Base-by-base conservation (phyloP, 371 early-diverging fungal species). In the Mortierella polycephala region DNA sequence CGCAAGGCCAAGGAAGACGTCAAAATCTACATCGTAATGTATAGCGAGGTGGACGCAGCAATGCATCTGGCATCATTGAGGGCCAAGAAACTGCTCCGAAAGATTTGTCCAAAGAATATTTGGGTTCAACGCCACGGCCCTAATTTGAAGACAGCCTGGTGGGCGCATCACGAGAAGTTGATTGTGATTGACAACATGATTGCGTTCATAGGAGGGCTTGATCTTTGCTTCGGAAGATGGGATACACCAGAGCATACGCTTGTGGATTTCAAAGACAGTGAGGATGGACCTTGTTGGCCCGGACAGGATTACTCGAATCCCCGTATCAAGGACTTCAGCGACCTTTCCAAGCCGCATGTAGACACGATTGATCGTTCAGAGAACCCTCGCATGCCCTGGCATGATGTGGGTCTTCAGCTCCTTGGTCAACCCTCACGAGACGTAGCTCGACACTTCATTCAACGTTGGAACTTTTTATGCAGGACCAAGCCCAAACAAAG, bases 301-400 rank as follows among this genome's bases (percentile, higher is more conserved):
- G 96, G 96, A 13, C 94, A 93, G 82, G 98, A 98, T 81, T 98
- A 95, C 79, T 92, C 91, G 59, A 98, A 97, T 70, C 95, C 97
- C 21, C 89, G 97, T 23, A 87, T 94, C 60, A 92, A 91, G 77
- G 98, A 97, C 80, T 97, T 97, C 82, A 71, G 77, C 49, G 80
- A 79, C 49, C 63, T 79, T 5, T 69, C 69, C 40, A 72, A 73
- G 52, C 80, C 80, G 16, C 60, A 69, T 2, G 12, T 69, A 16
- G 80, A 79, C 23, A 50, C 39, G 3, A 50, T 81, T 55, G 73
- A 73, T 50, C 68, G 72, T 5, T 8, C 59, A 13, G 76, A 71
- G 47, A 69, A 67, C 52, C 91, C 96, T 4, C 86, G 98, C 40
- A 95, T 98, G 96, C 96, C 97, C 23, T 98, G 98, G 98, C 98